These are phyloP conservation scores for Bretschneidera sinensis DNA, from an alignment of 345 rosid genomes.

Conservation along the genomic window DNA sequence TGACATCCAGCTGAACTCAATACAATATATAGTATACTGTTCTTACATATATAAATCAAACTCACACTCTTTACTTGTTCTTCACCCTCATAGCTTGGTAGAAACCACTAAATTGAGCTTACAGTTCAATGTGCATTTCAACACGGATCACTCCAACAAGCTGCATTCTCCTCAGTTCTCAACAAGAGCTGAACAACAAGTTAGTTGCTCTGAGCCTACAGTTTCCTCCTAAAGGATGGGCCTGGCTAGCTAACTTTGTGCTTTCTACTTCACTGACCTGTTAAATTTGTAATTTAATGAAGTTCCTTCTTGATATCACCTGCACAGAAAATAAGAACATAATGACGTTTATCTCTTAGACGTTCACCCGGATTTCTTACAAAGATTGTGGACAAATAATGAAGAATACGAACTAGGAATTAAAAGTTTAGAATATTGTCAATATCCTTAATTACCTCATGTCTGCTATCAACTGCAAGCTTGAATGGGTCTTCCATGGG, in stretches of 20 bases:
- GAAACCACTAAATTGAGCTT: not conserved
- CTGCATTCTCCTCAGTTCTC: not conserved
- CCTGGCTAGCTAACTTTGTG: not conserved
- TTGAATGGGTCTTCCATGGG: constrained; percentile 56
- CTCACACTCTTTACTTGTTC: not conserved
- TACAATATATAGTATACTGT: not conserved
- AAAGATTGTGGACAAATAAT: not conserved
- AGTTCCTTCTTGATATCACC: constrained; percentile 6
- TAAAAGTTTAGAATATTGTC: not conserved
- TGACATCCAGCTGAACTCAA: constrained; percentile 5
- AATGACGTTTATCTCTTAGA: not conserved
- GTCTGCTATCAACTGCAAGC: constrained; percentile 50
- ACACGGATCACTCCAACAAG: not conserved
- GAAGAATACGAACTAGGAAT: constrained; percentile 2
- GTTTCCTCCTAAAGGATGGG: not conserved
- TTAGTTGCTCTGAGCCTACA: not conserved
- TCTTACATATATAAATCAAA: constrained; percentile 6
- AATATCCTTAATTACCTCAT: constrained; percentile 17
- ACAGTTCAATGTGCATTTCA: not conserved
- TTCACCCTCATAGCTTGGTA: not conserved
- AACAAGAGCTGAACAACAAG: not conserved
- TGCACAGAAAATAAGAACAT: constrained; percentile 3
- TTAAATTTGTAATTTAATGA: no score
- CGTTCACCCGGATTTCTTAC: not conserved
- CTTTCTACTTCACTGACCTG: not conserved